phyloP scores from a whole-genome alignment of 2,329 filamentous ascomycete species.

The Xylariaceae sp. region DNA sequence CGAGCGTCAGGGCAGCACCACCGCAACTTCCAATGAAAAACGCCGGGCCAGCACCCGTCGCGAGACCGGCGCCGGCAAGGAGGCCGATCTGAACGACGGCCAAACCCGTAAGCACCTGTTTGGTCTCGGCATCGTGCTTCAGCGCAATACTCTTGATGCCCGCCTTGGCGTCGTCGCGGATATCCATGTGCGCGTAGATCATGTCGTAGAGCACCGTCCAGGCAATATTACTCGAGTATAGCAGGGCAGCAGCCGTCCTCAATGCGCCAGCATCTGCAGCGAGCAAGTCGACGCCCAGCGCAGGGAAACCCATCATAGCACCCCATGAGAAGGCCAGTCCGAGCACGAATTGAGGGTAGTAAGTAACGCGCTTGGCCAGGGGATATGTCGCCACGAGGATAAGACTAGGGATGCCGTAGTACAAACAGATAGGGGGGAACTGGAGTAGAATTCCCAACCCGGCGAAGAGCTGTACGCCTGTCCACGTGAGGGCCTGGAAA shows the following conservation, averaged over 20 bases:
- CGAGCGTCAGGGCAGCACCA: constrained; percentile 55
- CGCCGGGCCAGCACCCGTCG: constrained; percentile 61
- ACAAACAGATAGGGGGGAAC: constrained; percentile 68
- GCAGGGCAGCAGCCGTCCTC: constrained; percentile 54
- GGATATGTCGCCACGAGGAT: constrained; percentile 71
- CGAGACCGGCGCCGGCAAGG: constrained; percentile 63
- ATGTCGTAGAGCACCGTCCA: constrained; percentile 91
- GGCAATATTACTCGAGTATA: constrained; percentile 74
- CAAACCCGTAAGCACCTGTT: constrained; percentile 66
- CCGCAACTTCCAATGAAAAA: constrained; percentile 65
- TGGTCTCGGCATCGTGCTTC: constrained; percentile 71
- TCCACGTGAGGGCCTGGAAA: constrained; percentile 65
- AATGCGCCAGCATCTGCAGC: constrained; percentile 49
- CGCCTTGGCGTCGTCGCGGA: constrained; percentile 76
- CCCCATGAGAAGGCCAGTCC: constrained; percentile 87
- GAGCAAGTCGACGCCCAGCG: constrained; percentile 71
- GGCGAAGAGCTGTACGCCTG: constrained; percentile 65
- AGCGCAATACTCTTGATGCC: constrained; percentile 86
- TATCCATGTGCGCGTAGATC: constrained; percentile 91
- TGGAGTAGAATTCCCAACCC: constrained; percentile 71
- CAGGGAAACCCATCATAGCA: constrained; percentile 80
- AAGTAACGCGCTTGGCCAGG: constrained; percentile 76
- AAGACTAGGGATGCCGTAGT: constrained; percentile 71
- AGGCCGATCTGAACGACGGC: constrained; percentile 64
- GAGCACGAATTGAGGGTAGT: constrained; percentile 80